A percentile compares a stretch with the other conserved stretches of the same genome.
Evolutionary conservation across 768 basidiomycete genomes (phyloP).

Genomic region (Amanita polypyramis): DNA sequence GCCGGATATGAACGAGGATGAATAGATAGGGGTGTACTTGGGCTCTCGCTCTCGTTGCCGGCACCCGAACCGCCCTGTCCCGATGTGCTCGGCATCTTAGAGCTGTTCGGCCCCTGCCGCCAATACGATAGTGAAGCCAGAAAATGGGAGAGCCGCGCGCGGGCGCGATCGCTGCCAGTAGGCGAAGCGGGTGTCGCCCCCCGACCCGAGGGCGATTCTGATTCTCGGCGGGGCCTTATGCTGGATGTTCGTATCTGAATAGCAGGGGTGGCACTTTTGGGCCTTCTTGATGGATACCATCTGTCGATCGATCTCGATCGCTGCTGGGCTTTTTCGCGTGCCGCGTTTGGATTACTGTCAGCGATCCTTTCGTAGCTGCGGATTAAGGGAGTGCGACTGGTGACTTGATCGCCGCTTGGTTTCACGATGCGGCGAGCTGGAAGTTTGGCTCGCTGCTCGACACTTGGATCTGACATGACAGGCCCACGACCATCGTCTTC

Average conservation of each 20-base stretch:
- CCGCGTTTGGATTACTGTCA: background rate
- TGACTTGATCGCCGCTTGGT: background rate
- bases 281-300: conserved; percentile 1
- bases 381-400: background rate
- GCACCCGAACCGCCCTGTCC: background rate
- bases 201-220: conserved; percentile 16
- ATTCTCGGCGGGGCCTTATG: conserved; percentile 16
- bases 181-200: conserved; percentile 13
- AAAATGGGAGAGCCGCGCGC: conserved; percentile 1
- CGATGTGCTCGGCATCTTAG: too few relatives aligned
- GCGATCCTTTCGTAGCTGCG: background rate
- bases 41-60: background rate
- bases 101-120: conserved; percentile 13
- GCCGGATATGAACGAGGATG: background rate
- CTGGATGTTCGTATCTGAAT: background rate
- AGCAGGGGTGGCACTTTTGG: background rate
- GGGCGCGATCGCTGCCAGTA: conserved; percentile 13
- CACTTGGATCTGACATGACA: conserved; percentile 16
- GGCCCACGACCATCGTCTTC: conserved; percentile 10
- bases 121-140: conserved; percentile 23
- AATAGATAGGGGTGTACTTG: background rate
- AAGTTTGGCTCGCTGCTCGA: conserved; percentile 10
- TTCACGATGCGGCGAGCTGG: background rate
- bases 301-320: conserved; percentile 6
- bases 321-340: background rate